Percentiles rank a stretch among this genome's conserved stretches.
Conservation (phyloP, 2,329 filamentous ascomycete genomes). For the Alternaria postmessia region DNA sequence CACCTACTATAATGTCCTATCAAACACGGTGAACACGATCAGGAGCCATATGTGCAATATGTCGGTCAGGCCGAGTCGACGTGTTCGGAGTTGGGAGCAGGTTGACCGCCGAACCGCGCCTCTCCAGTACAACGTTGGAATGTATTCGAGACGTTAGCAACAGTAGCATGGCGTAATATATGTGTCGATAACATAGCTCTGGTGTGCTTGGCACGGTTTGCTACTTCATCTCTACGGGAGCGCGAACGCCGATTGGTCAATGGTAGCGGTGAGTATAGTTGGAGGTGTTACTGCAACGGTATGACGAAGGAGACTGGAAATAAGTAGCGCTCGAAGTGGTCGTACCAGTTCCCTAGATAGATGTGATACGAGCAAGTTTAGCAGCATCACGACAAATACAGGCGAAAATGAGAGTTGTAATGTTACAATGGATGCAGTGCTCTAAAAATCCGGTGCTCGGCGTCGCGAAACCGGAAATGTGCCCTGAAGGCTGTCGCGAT, state of each 20-base stretch:
- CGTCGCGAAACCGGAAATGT: background rate
- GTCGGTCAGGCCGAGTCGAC: constrained; percentile 19
- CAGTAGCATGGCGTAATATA: constrained; percentile 14
- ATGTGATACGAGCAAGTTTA: constrained; percentile 6
- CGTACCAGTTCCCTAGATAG: constrained; percentile 5
- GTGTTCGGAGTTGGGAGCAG: constrained; percentile 8
- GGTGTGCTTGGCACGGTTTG: constrained; percentile 12
- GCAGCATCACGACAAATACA: background rate
- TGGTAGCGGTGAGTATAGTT: constrained; percentile 21
- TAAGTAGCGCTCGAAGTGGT: constrained; percentile 6
- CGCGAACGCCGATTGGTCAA: constrained; percentile 6
- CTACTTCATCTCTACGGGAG: background rate
- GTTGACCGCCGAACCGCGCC: constrained; percentile 15
- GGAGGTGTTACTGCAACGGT: constrained; percentile 24
- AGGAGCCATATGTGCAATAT: constrained; percentile 3
- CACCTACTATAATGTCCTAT: constrained; percentile 5
- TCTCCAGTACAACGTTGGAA: constrained; percentile 10
- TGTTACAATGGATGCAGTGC: constrained; percentile 6
- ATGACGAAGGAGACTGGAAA: constrained; percentile 16
- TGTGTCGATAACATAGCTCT: constrained; percentile 4
- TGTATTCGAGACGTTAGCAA: constrained; percentile 7
- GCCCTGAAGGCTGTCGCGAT: background rate
- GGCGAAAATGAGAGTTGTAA: background rate
- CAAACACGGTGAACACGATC: background rate
- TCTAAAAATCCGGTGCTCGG: background rate